These are phyloP conservation scores for Boletus patriciae DNA, from an alignment of 768 basidiomycete species.

Conservation along the genomic window DNA sequence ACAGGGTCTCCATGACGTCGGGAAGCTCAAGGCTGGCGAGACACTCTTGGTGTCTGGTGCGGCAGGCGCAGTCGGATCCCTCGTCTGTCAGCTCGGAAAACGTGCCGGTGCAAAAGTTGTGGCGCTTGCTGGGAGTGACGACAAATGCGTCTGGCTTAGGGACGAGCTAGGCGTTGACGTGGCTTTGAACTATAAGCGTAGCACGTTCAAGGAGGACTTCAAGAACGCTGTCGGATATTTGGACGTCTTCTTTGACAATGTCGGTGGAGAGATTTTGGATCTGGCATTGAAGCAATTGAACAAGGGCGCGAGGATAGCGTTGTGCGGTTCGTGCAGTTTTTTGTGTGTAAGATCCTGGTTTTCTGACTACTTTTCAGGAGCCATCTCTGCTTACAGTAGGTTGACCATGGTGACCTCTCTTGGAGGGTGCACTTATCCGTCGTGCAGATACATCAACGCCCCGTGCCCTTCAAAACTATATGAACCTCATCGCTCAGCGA, in stretches of 20 bases:
- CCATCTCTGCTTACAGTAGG: constrained; percentile 83
- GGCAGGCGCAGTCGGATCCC: constrained; percentile 85
- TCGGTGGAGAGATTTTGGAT: constrained; percentile 80
- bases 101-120: constrained; percentile 77
- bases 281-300: constrained; percentile 74
- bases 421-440: neutral
- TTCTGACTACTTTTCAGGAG: constrained; percentile 47
- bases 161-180: constrained; percentile 80
- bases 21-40: constrained; percentile 78
- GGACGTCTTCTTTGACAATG: constrained; percentile 87
- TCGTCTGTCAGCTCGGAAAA: constrained; percentile 84
- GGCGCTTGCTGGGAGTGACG: constrained; percentile 80
- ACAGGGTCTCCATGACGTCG: constrained; percentile 82
- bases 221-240: constrained; percentile 67
- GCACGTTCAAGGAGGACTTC: constrained; percentile 69
- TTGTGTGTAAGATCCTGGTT: neutral
- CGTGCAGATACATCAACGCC: constrained; percentile 55
- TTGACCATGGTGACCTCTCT: constrained; percentile 2
- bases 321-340: constrained; percentile 67
- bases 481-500: constrained; percentile 70
- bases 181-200: constrained; percentile 85
- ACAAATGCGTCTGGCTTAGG: constrained; percentile 87
- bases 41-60: constrained; percentile 87
- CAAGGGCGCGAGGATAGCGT: constrained; percentile 68
- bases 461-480: constrained; percentile 65